Evolutionary conservation across 805 yeast species (phyloP).

Genomic region (Yarrowia hollandica): DNA sequence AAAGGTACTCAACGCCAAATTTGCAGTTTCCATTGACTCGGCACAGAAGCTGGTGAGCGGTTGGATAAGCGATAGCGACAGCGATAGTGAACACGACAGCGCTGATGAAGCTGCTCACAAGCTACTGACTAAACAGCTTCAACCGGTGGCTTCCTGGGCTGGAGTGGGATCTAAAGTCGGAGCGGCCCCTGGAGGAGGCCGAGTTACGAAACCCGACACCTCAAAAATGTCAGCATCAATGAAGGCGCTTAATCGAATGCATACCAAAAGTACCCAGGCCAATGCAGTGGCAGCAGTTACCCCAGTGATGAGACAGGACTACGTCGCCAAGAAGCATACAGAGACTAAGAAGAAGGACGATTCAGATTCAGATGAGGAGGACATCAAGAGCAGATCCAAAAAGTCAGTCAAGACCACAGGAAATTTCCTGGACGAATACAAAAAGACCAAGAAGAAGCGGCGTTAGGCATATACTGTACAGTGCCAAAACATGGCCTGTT

Average conservation of each 20-base stretch:
- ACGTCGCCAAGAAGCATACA: background rate
- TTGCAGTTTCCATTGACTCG: slow-evolving; percentile 14
- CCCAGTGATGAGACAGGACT: slow-evolving; percentile 6
- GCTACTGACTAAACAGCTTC: slow-evolving; percentile 10
- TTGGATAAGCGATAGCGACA: slow-evolving; percentile 13
- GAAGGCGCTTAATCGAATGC: slow-evolving; percentile 10
- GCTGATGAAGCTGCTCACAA: slow-evolving; percentile 3
- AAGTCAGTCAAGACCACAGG: slow-evolving; percentile 17
- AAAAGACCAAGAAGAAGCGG: slow-evolving; percentile 22
- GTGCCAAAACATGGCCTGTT: background rate
- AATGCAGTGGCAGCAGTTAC: background rate
- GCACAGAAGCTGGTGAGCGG: slow-evolving; percentile 15
- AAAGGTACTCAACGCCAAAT: slow-evolving; percentile 25
- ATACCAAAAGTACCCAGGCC: background rate
- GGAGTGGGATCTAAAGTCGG: slow-evolving; percentile 15
- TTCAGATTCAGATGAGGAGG: slow-evolving; percentile 22
- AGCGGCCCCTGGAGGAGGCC: background rate
- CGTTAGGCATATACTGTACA: background rate
- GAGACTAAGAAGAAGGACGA: background rate
- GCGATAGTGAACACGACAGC: background rate
- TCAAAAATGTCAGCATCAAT: slow-evolving; percentile 22
- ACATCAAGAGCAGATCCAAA: slow-evolving; percentile 1
- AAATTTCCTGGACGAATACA: slow-evolving; percentile 11
- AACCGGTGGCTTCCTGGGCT: slow-evolving; percentile 22
- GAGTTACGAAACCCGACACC: slow-evolving; percentile 2